These are phyloP conservation scores for Lachnellula subtilissima DNA, from an alignment of 2,329 filamentous ascomycete species.

Conservation along the genomic window DNA sequence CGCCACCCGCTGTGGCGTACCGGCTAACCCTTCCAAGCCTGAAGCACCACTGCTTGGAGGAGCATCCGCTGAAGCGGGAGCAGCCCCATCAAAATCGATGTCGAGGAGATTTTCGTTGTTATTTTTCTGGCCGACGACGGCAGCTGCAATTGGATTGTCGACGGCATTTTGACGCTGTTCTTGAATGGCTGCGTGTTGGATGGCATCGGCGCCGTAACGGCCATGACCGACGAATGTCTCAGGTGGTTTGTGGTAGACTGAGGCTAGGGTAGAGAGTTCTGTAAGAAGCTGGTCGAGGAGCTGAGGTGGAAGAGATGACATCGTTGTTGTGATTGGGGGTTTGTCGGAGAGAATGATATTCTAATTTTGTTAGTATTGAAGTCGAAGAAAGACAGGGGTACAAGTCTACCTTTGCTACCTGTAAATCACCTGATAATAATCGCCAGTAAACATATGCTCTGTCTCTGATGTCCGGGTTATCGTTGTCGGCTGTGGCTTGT, in stretches of 20 bases:
- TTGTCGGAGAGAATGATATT: conserved; percentile 90
- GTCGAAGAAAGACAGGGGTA: background rate
- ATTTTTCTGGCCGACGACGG: conserved; percentile 64
- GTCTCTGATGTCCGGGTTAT: conserved; percentile 96
- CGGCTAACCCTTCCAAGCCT: conserved; percentile 50
- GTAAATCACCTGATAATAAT: conserved; percentile 83
- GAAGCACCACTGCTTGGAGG: conserved; percentile 46
- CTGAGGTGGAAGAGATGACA: conserved; percentile 77
- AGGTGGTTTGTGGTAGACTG: conserved; percentile 96
- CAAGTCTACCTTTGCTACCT: conserved; percentile 71
- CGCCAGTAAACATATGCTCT: conserved; percentile 98
- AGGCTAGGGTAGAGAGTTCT: conserved; percentile 90
- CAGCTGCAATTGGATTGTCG: conserved; percentile 90
- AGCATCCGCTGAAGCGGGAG: conserved; percentile 78
- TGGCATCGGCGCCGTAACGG: conserved; percentile 85
- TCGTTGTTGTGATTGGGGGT: conserved; percentile 89
- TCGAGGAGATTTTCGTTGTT: conserved; percentile 94
- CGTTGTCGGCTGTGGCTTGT: conserved; percentile 85
- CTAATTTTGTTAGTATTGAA: conserved; percentile 37
- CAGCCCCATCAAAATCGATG: conserved; percentile 91
- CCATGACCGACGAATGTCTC: conserved; percentile 98
- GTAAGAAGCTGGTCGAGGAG: conserved; percentile 85
- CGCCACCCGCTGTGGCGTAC: conserved; percentile 64
- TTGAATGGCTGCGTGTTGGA: conserved; percentile 93
- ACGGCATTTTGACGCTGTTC: conserved; percentile 88